Evolutionary conservation across 371 early-diverging fungal genomes (phyloP).

Genomic region (Apophysomyces ossiformis): DNA sequence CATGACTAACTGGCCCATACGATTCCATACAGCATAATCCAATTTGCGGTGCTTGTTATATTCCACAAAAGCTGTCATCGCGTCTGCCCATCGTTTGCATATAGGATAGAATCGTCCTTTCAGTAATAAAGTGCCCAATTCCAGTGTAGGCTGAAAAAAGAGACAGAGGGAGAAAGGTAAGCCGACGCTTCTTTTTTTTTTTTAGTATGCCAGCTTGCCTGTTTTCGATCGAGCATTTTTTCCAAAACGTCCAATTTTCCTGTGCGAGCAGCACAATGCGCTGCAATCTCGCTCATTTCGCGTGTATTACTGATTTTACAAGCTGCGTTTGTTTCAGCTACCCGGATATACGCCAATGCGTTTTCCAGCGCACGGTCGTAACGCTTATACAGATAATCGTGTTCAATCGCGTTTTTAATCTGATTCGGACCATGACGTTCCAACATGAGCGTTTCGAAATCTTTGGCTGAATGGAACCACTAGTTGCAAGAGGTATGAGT

Average conservation of each 20-base stretch:
- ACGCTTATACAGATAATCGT: conserved; percentile 45
- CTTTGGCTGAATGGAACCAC: conserved; percentile 47
- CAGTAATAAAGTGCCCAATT: conserved; percentile 36
- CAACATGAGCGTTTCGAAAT: conserved; percentile 36
- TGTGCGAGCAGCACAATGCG: conserved; percentile 42
- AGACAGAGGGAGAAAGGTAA: background rate
- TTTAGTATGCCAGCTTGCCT: conserved; percentile 21
- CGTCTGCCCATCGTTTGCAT: conserved; percentile 39
- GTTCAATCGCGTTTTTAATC: conserved; percentile 41
- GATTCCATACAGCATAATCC: conserved; percentile 46
- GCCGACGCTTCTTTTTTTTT: background rate
- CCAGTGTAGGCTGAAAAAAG: conserved; percentile 14
- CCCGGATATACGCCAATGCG: conserved; percentile 36
- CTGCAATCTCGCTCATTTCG: conserved; percentile 48
- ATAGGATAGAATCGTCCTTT: conserved; percentile 38
- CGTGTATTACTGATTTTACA: conserved; percentile 42
- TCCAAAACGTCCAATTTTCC: conserved; percentile 32
- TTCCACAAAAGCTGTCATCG: conserved; percentile 32
- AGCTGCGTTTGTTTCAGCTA: conserved; percentile 29
- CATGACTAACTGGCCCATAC: conserved; percentile 14
- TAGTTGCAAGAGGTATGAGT: conserved; percentile 14
- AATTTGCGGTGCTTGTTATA: conserved; percentile 39
- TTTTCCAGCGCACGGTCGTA: conserved; percentile 40
- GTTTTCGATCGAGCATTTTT: conserved; percentile 33
- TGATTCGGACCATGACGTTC: conserved; percentile 50